Base-by-base conservation (phyloP, 768 basidiomycete species). In the Tephrocybe sp. region DNA sequence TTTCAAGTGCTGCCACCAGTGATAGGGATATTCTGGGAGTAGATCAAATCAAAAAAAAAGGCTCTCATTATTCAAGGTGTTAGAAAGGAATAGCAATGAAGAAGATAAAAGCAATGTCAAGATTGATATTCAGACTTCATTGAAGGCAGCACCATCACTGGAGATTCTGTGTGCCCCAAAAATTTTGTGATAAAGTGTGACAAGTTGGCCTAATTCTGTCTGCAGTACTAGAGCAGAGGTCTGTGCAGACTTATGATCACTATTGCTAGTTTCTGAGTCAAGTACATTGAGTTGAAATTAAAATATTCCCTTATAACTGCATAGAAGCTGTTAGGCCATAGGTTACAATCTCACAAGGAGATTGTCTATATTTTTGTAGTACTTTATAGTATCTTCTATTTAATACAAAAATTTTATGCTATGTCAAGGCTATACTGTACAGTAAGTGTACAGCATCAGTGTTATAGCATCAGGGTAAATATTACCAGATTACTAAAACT, bases 1-100 rank as follows among this genome's bases (percentile, higher is more conserved):
- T 92, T 83, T 62, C 84, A 81, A 15, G 75, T 38, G 50, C 55
- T 55, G 2, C 53, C 34, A 36, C 56, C 40, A 20, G 56, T 25
- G 51, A 45, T 20, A 46, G 66, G 36, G n/a, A 57, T 20, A 15
- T 48, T 59, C 30, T 64, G 57, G 10, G 80, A 90, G 71, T 46
- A 81, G 61, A 8, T 68, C 61, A 18, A 87, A 64, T 55, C 83
- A 85, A 44, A 80, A 71, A 15, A 76, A 71, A 33, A 80, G 64
- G 39, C 83, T 78, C 12, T 73, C 58, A 15, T 56, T 57, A 57
- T 92, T 88, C 32, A 90, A 59, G 4, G 58, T 67, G 45, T 74
- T 71, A 9, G 70, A 65, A 32, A 78, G 66, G 1, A 59, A 53
- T 3, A 65, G 51, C 1, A 67, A 48, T 14, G 65, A 62, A n/a